phyloP scores from a whole-genome alignment of 148 eudicot genomes.

The Pouteria glomerata region DNA sequence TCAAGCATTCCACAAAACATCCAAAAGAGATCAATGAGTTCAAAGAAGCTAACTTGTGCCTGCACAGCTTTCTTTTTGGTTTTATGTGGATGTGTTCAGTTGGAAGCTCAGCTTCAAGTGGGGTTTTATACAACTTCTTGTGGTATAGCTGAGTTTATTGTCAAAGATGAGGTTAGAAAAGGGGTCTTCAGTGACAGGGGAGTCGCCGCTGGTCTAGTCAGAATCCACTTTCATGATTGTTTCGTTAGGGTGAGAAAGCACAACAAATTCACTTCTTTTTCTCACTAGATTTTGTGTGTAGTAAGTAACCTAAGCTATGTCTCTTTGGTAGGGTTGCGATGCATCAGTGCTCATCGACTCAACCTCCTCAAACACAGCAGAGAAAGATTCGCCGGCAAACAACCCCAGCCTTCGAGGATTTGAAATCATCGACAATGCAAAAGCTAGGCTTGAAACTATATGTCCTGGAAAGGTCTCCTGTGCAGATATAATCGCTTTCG shows the following conservation, averaged over 20 bases:
- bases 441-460: slow-evolving; percentile 51
- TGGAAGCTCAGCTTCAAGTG: slow-evolving; percentile 48
- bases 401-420: slow-evolving; percentile 73
- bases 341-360: slow-evolving; percentile 84
- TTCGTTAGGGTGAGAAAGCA: slow-evolving; percentile 49
- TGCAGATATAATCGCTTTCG: slow-evolving; percentile 87
- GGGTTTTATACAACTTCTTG: slow-evolving; percentile 49
- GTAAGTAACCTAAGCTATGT: background rate
- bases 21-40: slow-evolving; percentile 18
- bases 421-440: slow-evolving; percentile 74
- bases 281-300: background rate
- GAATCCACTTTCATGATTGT: slow-evolving; percentile 76
- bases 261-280: background rate
- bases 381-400: slow-evolving; percentile 77
- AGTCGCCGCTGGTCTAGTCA: slow-evolving; percentile 55
- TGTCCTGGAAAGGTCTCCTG: slow-evolving; percentile 71
- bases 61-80: slow-evolving; percentile 22
- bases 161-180: slow-evolving; percentile 48
- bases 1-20: background rate
- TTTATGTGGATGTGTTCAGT: slow-evolving; percentile 19
- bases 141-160: slow-evolving; percentile 36
- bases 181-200: slow-evolving; percentile 37
- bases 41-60: slow-evolving; percentile 16
- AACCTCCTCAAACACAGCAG: slow-evolving; percentile 57
- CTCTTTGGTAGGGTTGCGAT: slow-evolving; percentile 64